Base-by-base conservation (phyloP, 352 stramenopile species). In the Globisporangium rhizosaccharum region DNA sequence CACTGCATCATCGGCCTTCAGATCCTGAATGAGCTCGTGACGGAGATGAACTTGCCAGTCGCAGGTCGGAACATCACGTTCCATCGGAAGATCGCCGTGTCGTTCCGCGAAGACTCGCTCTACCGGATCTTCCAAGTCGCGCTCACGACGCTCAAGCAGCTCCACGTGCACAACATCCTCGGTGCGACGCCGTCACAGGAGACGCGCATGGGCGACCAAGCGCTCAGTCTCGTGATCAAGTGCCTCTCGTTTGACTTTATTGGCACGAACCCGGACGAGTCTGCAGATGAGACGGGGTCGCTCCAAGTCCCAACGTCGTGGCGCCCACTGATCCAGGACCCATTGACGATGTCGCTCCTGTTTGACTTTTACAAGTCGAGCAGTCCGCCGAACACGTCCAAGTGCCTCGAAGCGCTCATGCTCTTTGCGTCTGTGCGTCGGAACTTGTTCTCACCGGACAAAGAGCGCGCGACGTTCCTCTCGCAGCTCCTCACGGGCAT, bases 171-270 rank as follows among this genome's bases (percentile, higher is more conserved):
- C 67, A 91, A 91, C 72, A 91, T 97, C 44, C 55, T 77, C 39
- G 82, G 79, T 26, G 80, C 84, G 2, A 86, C 88, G 37, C 74
- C 72, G 2, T 70, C 90, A 57, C 94, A 99, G 67, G 88, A 99
- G 67, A 68, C 76, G n/a, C 84, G 88, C 15, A 88, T 99, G 67
- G 88, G 90, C 20, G 91, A 98, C 67, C 91, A 97, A 53, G 87
- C 94, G 25, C 76, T 99, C 14, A 73, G 82, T 25, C 76, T 99
- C 36, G 79, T 85, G 23, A 96, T 97, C 56, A 94, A 97, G 60
- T 99, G 95, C 73, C 70, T 99, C 28, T 98, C 90, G 12, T 99
- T 99, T 78, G 97, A 99, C 71, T 99, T 99, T 72, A 99, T 99
- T 59, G 97, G 97, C 39, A 99, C 96, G 9, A 99, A 99, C 72